phyloP scores from a whole-genome alignment of 2,329 filamentous ascomycete genomes.

The Apiospora pterosperma region DNA sequence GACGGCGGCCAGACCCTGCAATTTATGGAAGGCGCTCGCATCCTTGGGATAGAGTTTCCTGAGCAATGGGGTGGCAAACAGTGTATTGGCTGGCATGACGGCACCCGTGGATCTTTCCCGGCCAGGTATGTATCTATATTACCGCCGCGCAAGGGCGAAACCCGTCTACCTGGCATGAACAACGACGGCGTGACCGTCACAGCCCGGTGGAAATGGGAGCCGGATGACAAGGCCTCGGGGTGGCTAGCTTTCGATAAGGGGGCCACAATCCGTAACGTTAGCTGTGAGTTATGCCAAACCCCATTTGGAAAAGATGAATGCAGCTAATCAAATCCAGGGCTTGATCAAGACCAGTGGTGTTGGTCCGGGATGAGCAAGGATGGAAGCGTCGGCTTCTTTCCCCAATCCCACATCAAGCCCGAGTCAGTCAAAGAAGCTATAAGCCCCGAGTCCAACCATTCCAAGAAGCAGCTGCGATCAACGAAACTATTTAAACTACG shows the following conservation, averaged over 20 bases:
- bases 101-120: constrained; percentile 23
- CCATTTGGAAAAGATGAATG: not conserved
- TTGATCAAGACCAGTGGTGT: constrained; percentile 50
- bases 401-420: constrained; percentile 44
- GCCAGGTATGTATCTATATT: constrained; percentile 24
- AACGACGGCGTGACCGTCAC: constrained; percentile 20
- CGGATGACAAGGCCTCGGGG: constrained; percentile 25
- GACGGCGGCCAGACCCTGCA: constrained; percentile 29
- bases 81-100: constrained; percentile 32
- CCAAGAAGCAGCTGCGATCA: not conserved
- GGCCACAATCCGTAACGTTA: constrained; percentile 46
- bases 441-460: constrained; percentile 16
- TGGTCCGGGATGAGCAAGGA: constrained; percentile 52
- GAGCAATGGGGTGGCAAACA: constrained; percentile 32
- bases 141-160: constrained; percentile 18
- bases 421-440: constrained; percentile 38
- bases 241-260: constrained; percentile 39
- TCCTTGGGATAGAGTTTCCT: constrained; percentile 29
- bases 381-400: constrained; percentile 52
- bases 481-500: constrained; percentile 3
- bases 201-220: constrained; percentile 29
- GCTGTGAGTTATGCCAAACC: constrained; percentile 37
- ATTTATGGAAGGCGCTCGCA: constrained; percentile 31
- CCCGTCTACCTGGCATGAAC: constrained; percentile 16
- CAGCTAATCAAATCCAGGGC: constrained; percentile 26